Conservation (phyloP, 169 alveolate species). For the Babesia caballi region DNA sequence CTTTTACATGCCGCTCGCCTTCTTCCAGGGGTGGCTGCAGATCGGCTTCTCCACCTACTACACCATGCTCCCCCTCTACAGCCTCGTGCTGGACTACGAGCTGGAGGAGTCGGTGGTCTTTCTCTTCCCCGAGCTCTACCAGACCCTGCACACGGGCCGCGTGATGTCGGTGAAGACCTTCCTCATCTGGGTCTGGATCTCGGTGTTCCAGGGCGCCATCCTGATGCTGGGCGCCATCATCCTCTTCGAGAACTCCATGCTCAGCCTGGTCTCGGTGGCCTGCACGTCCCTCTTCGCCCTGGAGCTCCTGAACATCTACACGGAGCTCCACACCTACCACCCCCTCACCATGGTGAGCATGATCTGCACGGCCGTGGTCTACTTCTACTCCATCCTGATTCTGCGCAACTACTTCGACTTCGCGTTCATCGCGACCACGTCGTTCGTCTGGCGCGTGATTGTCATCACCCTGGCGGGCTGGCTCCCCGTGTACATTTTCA, state of each 20-base stretch:
- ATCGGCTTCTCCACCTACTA: conserved; percentile 97
- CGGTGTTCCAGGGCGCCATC: conserved; percentile 91
- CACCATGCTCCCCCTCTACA: conserved; percentile 93
- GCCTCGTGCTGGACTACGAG: conserved; percentile 91
- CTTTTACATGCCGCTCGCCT: conserved; percentile 92
- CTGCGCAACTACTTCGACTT: conserved; percentile 88
- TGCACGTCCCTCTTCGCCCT: conserved; percentile 92
- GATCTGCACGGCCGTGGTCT: conserved; percentile 78
- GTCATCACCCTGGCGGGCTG: conserved; percentile 88
- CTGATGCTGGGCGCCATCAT: conserved; percentile 92
- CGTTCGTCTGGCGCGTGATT: conserved; percentile 86
- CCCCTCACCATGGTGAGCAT: conserved; percentile 80
- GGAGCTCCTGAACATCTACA: conserved; percentile 91
- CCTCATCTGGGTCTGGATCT: conserved; percentile 94
- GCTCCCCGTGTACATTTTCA: conserved; percentile 87
- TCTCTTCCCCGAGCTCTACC: conserved; percentile 93
- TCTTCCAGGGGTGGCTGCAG: conserved; percentile 95
- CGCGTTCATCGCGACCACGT: conserved; percentile 80
- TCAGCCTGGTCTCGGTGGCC: conserved; percentile 92
- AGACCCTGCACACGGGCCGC: conserved; percentile 89
- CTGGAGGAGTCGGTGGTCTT: conserved; percentile 82
- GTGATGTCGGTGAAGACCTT: conserved; percentile 90
- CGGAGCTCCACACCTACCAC: conserved; percentile 90
- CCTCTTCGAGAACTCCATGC: conserved; percentile 87
- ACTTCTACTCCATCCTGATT: conserved; percentile 82